These are phyloP conservation scores for Aspergillus ibericus DNA, from an alignment of 2,329 filamentous ascomycete species.

Conservation along the genomic window DNA sequence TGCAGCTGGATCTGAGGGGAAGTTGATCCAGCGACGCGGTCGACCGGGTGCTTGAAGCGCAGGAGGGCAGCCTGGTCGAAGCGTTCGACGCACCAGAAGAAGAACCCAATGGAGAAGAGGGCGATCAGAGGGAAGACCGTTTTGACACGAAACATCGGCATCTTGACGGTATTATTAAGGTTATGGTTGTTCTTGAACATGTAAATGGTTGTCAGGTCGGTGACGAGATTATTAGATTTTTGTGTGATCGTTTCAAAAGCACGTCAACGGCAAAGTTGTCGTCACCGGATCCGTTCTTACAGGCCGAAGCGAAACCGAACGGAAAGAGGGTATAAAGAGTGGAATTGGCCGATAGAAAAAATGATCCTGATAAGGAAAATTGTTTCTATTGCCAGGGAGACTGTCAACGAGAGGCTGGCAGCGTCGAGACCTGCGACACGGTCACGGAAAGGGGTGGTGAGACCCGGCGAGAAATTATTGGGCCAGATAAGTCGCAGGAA, in stretches of 20 bases:
- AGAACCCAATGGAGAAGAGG: slow-evolving; percentile 39
- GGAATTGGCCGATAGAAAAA: slow-evolving; percentile 19
- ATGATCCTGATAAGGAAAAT: slow-evolving; percentile 1
- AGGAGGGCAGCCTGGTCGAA: slow-evolving; percentile 39
- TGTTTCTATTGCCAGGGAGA: slow-evolving; percentile 19
- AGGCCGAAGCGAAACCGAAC: slow-evolving; percentile 5
- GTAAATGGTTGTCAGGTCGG: slow-evolving; percentile 19
- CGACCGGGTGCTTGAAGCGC: slow-evolving; percentile 38
- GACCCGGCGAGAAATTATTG: slow-evolving; percentile 8
- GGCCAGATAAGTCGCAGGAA: slow-evolving; percentile 3
- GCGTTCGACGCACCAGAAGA: slow-evolving; percentile 43
- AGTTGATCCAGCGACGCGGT: slow-evolving; percentile 24
- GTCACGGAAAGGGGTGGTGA: slow-evolving; percentile 19
- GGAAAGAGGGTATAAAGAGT: slow-evolving; percentile 19
- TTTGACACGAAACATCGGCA: slow-evolving; percentile 42
- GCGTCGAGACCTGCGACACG: slow-evolving; percentile 37
- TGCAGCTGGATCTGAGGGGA: slow-evolving; percentile 26
- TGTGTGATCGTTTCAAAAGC: slow-evolving; percentile 13
- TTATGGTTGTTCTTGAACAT: slow-evolving; percentile 36
- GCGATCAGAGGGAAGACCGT: slow-evolving; percentile 41
- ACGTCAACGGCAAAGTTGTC: slow-evolving; percentile 14
- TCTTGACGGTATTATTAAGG: slow-evolving; percentile 31
- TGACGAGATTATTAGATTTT: slow-evolving; percentile 12
- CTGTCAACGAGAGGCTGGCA: slow-evolving; percentile 38
- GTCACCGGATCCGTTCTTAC: slow-evolving; percentile 11